Percentiles rank a stretch among this genome's conserved stretches.
Conservation (phyloP, 2,329 filamentous ascomycete species). For the Aspergillus sp. region DNA sequence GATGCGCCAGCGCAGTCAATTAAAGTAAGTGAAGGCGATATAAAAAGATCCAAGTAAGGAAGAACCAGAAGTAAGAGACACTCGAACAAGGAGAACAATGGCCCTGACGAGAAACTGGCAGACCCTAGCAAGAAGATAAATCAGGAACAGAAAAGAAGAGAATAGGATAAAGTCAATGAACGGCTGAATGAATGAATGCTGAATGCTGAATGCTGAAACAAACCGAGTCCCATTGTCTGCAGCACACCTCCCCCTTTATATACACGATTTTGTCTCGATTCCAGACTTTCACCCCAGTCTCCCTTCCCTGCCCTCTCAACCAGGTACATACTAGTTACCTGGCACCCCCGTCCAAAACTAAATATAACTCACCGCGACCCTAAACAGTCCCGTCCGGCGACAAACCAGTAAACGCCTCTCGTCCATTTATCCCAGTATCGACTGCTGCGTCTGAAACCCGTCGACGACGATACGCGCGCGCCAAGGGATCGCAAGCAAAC, state of each 20-base stretch:
- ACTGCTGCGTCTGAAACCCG: neutral
- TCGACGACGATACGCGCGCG: neutral
- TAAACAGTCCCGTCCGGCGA: neutral
- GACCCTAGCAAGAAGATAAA: no score
- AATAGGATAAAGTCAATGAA: neutral
- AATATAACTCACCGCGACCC: neutral
- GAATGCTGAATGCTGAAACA: neutral
- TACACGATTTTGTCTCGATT: neutral
- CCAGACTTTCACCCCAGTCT: neutral
- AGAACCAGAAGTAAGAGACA: neutral
- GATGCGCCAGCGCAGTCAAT: constrained; percentile 16
- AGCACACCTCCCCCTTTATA: neutral
- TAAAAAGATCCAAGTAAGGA: neutral
- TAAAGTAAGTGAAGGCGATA: neutral
- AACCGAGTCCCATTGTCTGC: neutral
- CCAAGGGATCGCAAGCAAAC: neutral
- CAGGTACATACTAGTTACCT: no score
- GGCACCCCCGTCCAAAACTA: neutral
- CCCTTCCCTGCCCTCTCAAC: neutral
- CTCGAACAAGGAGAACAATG: constrained; percentile 10
- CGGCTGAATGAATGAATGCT: constrained; percentile 5
- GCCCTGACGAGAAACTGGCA: no score
- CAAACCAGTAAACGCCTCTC: neutral
- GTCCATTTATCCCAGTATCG: neutral
- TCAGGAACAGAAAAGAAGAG: no score